Evolutionary conservation across 768 basidiomycete species (phyloP), one percentile per base, ranked within the genome.

Genomic region (Asterophora lycoperdoides): DNA sequence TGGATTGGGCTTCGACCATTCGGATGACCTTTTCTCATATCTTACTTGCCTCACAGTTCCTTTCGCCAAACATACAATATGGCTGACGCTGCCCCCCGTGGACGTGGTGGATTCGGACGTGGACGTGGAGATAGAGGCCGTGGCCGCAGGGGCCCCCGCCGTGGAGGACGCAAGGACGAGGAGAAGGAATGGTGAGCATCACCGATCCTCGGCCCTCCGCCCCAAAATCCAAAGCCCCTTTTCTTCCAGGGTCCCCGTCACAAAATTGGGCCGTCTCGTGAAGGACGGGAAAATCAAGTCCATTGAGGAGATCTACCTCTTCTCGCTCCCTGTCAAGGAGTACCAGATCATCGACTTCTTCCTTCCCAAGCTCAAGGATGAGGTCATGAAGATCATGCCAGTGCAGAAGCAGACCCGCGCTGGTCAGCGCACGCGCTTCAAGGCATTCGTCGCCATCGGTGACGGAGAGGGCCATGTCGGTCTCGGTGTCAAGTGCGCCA

Each of bases 261-360:
- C 96, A 69, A 99, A 98, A 71, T 89, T 99, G 59, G 96, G 96
- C 53, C 94, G 96, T 72, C 84, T 99, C 64, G 95, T 97, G 39
- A 97, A 96, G 75, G 96, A 98, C 62, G 95, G 95, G 60, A 98
- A 98, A 77, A 97, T 99, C 78, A 97, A 95, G 75, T 96, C 93
- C 41, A 94, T 99, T 83, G 96, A 99, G 69, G 96, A 99, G 69
- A 97, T 98, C 73, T 99, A 98, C 76, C 93, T 99, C 66, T 99
- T 98, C 85, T 99, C 96, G 20, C 88, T 99, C 56, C 94, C 95
- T 53, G 89, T 99, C 73, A 99, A 98, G 76, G 96, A 99, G 75
- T 98, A 75, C 80, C 96, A 99, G 74, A 96, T 99, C 72, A 88
- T 99, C 80, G 96, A 99, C 78, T 84, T 87, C 70, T 97, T 99